Base-by-base conservation (phyloP, 169 alveolate genomes). In the Plasmodium cynomolgi region DNA sequence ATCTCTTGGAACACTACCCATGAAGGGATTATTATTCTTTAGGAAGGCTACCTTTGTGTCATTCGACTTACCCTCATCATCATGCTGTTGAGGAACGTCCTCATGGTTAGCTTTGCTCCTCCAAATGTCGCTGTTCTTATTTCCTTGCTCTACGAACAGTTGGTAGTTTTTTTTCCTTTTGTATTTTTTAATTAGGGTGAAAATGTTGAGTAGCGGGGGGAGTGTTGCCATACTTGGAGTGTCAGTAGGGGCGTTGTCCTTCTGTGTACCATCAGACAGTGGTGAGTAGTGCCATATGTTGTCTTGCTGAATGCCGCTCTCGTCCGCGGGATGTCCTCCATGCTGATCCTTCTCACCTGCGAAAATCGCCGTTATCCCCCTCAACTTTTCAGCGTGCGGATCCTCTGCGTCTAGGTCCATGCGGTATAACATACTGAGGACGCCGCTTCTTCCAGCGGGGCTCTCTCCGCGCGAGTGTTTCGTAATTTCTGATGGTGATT, bases 201-300 rank as follows among this genome's bases (percentile, higher is more conserved):
- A 90, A 26, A 90, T 80, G 31, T 90, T 90, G 56, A 90, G 29
- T 26, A 90, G 26, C 11, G 94, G 94, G 29, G 94, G 82, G 4
- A 31, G 73, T 15, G 23, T 39, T 29, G 37, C 82, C 3, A 5
- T n/a, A 15, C 17, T 50, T 9, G 37, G 4, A 2, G 17, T 9
- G 0, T 82, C 71, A 1, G 29, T 31, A 23, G 0, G 0, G 33
- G 11, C 20, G 33, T 17, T 15, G 9, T 68, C 7, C 2, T 84
- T 20, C 31, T 73, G 13, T 26, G 8, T 75, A 8, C 9, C 26
- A 11, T 71, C 34, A 33, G 8, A 13, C 17, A 17, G 3, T 44
- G 41, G 56, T 31, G 50, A 13, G 72, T 20, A 15, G 23, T 81
- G 39, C 54, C 68, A 41, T 33, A 39, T 73, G 37, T 37, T 26